Evolutionary conservation across 116 monocot genomes (phyloP), one percentile per base, ranked within the genome.

Genomic region (Cymodocea nodosa): DNA sequence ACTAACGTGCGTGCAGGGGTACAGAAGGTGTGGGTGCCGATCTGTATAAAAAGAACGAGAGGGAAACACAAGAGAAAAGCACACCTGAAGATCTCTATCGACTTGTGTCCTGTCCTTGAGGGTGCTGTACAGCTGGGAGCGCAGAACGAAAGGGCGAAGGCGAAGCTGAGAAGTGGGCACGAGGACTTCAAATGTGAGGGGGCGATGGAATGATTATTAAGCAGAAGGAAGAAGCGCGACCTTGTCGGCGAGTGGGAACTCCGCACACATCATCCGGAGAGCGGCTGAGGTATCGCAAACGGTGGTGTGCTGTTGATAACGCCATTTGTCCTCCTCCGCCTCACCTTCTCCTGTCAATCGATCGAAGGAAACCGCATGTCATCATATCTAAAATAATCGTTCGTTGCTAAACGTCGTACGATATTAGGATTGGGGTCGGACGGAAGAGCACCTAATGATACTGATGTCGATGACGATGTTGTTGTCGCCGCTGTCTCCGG

Each of bases 11-110:
- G 22, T 23, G 16, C 56, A 20, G 10, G 11, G 18, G 11, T 10
- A 56, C 19, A 54, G 15, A 54, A 54, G 30, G 3, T 30, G 30
- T 3, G 30, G 30, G 30, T 30, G 3, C 3, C 2, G 30, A 30
- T 30, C 30, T 30, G 30, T 54, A 54, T 4, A 19, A 19, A 54
- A 54, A 54, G 16, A 54, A 54, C 19, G 10, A 10, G 23, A 56
- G 56, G 6, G 2, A 30, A 60, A 15, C 17, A 60, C 5, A 14
- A 60, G 24, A 20, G 22, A 3, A 6, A 39, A 23, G 24, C 25
- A 23, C 54, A 85, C 93, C 93, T 93, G 89, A 64, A 93, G 72
- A 24, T 93, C 93, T 77, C 93, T 77, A 57, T 93, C 93, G 68
- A 93, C 93, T 71, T 88, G 93, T 24, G 89, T 89, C 76, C 93